Conservation (phyloP, 257 asterid species). For the Rauvolfia tetraphylla region DNA sequence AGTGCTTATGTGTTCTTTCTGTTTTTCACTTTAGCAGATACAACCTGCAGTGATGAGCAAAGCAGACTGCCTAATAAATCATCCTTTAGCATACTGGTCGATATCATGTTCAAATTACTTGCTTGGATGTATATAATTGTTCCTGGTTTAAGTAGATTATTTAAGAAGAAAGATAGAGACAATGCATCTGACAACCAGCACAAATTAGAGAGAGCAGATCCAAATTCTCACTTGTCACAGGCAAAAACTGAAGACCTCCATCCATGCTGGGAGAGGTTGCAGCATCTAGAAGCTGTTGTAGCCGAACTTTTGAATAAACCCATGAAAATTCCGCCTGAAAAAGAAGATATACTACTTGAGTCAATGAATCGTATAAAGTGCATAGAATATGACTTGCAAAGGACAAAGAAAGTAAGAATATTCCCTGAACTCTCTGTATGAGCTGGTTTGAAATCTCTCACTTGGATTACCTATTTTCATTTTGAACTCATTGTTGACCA, state of each 20-base stretch:
- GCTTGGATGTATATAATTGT: conserved; percentile 45
- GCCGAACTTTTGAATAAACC: conserved; percentile 72
- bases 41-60: conserved; percentile 26
- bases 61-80: conserved; percentile 38
- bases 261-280: conserved; percentile 82
- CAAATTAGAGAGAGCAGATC: conserved; percentile 25
- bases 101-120: conserved; percentile 43
- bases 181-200: conserved; percentile 26
- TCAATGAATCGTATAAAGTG: conserved; percentile 84
- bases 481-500: conserved; percentile 16
- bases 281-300: conserved; percentile 67
- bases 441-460: conserved; percentile 1
- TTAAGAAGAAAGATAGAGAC: conserved; percentile 30
- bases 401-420: conserved; percentile 66
- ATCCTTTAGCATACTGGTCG: conserved; percentile 24
- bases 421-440: not conserved
- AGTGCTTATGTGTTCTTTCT: conserved; percentile 2
- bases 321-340: conserved; percentile 76
- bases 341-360: conserved; percentile 73
- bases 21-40: conserved; percentile 34
- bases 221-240: conserved; percentile 31
- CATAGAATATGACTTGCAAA: conserved; percentile 80
- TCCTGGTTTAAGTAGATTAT: conserved; percentile 37
- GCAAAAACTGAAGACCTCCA: conserved; percentile 44
- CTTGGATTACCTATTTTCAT: conserved; percentile 7